Evolutionary conservation across 2,329 filamentous ascomycete species (phyloP).

Genomic region (Alternaria sp.): DNA sequence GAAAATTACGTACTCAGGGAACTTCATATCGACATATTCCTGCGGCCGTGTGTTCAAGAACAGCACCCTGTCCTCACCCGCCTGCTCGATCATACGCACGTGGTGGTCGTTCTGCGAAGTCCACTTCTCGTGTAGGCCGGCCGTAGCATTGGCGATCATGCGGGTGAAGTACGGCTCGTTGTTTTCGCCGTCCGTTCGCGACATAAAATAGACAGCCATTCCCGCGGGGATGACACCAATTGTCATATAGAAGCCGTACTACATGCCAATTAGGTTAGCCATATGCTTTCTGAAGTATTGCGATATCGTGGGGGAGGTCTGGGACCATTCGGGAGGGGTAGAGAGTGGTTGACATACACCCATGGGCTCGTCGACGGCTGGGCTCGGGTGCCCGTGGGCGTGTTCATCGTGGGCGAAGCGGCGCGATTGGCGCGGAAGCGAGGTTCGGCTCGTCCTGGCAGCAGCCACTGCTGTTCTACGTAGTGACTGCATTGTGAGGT

Average conservation of each 20-base stretch:
- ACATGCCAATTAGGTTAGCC: conserved; percentile 35
- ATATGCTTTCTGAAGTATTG: background rate
- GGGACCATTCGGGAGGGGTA: conserved; percentile 10
- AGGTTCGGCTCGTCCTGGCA: conserved; percentile 50
- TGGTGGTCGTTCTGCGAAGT: conserved; percentile 68
- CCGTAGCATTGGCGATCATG: conserved; percentile 65
- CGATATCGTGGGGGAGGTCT: background rate
- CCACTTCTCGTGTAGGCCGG: conserved; percentile 62
- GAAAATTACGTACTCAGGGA: conserved; percentile 67
- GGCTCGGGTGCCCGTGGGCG: conserved; percentile 45
- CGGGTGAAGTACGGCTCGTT: conserved; percentile 56
- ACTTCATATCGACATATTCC: conserved; percentile 64
- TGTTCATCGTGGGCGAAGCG: conserved; percentile 53
- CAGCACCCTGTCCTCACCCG: conserved; percentile 68
- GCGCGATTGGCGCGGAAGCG: conserved; percentile 51
- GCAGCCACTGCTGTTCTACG: conserved; percentile 55
- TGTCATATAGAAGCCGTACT: conserved; percentile 59
- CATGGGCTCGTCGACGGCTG: conserved; percentile 58
- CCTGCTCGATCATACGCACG: conserved; percentile 68
- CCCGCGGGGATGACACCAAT: conserved; percentile 57
- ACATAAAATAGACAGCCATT: conserved; percentile 57
- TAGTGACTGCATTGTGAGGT: conserved; percentile 56
- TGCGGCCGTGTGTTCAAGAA: conserved; percentile 61
- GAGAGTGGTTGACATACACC: conserved; percentile 56
- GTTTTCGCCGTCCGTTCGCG: conserved; percentile 51